Evolutionary conservation across 1,284 basidiomycete genomes (phyloP).

Genomic region (Malassezia nana): DNA sequence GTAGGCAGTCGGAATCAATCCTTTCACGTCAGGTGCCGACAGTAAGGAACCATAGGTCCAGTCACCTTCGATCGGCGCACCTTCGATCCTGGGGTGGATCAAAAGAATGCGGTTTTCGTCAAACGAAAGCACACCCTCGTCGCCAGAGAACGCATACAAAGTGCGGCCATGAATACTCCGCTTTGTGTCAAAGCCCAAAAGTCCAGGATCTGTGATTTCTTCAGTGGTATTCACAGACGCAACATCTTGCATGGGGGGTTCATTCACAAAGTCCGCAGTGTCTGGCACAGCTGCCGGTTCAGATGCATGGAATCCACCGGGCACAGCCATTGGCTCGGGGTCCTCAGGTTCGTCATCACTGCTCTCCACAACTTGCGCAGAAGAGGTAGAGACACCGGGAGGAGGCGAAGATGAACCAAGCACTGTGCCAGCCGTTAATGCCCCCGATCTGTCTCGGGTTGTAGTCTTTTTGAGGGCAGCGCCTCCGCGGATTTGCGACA

Average conservation of each 20-base stretch:
- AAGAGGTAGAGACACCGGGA: conserved; percentile 23
- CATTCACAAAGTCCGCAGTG: conserved; percentile 14
- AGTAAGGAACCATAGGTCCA: conserved; percentile 87
- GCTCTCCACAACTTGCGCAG: conserved; percentile 51
- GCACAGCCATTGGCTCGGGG: neutral
- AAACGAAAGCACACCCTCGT: conserved; percentile 75
- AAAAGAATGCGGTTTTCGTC: conserved; percentile 67
- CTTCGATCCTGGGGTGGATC: conserved; percentile 76
- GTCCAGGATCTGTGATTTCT: conserved; percentile 52
- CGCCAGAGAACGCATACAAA: conserved; percentile 61
- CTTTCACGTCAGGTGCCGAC: conserved; percentile 58
- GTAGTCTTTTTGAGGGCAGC: conserved; percentile 63
- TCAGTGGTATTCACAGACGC: conserved; percentile 5
- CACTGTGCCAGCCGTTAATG: conserved; percentile 63
- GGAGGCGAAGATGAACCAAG: conserved; percentile 65
- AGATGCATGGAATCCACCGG: neutral
- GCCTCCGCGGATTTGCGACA: conserved; percentile 75
- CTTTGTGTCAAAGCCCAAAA: conserved; percentile 59
- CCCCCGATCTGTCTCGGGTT: conserved; percentile 72
- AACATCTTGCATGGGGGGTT: neutral
- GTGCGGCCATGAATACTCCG: conserved; percentile 58
- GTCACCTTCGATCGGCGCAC: conserved; percentile 34
- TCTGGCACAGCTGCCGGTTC: conserved; percentile 16
- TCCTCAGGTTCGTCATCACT: conserved; percentile 37
- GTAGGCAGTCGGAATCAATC: conserved; percentile 85